Conservation (phyloP, 2,329 filamentous ascomycete genomes). For the Alternaria solani region DNA sequence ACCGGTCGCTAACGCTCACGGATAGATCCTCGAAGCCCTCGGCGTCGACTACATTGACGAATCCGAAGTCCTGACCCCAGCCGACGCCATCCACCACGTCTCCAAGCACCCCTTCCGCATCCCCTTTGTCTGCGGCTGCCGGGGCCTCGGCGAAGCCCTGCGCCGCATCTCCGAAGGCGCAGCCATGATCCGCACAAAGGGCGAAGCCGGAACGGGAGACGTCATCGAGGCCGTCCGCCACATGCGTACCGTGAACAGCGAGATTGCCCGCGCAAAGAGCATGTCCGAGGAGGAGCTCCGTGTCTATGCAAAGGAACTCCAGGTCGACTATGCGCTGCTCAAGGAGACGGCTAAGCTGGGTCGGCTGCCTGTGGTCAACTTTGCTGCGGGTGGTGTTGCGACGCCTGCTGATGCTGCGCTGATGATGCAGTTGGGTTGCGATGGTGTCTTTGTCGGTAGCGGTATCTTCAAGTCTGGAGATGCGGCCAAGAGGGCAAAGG, state of each 20-base stretch:
- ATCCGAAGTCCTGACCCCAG: conserved; percentile 95
- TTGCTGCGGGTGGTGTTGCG: conserved; percentile 98
- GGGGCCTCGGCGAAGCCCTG: conserved; percentile 91
- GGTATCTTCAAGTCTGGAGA: conserved; percentile 98
- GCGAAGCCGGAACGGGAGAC: conserved; percentile 95
- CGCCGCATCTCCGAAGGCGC: conserved; percentile 91
- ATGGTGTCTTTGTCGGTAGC: conserved; percentile 95
- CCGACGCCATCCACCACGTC: conserved; percentile 89
- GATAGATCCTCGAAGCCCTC: conserved; percentile 87
- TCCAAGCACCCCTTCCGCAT: conserved; percentile 83
- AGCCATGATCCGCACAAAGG: conserved; percentile 99
- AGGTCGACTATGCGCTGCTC: conserved; percentile 78
- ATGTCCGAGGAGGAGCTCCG: conserved; percentile 77
- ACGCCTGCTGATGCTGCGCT: conserved; percentile 95
- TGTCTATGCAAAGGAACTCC: conserved; percentile 81
- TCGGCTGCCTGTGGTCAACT: conserved; percentile 93
- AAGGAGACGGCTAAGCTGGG: conserved; percentile 87
- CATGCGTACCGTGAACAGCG: conserved; percentile 86
- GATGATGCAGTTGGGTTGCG: conserved; percentile 99
- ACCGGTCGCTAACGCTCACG: neutral
- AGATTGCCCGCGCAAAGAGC: conserved; percentile 76
- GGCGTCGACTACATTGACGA: conserved; percentile 99
- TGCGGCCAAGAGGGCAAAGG: conserved; percentile 86
- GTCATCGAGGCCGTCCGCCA: conserved; percentile 96
- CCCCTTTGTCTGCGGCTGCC: conserved; percentile 96